Base-by-base conservation (phyloP, 2,329 filamentous ascomycete genomes). In the Neophaeococcomyces aloes region DNA sequence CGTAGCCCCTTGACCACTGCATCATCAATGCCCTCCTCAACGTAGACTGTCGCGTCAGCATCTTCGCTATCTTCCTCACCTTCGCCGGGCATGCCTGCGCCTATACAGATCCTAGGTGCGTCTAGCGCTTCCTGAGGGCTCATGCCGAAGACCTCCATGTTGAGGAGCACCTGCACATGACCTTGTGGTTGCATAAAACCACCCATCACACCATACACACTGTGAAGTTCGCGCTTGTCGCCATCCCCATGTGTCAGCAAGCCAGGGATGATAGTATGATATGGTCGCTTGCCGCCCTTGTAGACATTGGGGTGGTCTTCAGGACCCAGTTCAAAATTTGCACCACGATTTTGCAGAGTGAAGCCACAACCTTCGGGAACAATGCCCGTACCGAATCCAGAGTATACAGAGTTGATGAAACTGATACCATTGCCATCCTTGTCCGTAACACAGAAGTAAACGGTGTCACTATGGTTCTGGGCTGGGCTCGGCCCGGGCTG, bases 151-250 rank as follows among this genome's bases (percentile, higher is more conserved):
- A 87, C 77, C 0, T 94, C 65, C 75, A 94, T 88, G 53, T 93
- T 94, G 2, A 96, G 70, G 7, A 98, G 66, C 0, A 94, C 87
- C 63, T 96, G 91, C 0, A 96, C 81, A 48, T 96, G 91, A 17
- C 89, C 91, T 64, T 96, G 91, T 0, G 91, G 91, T 66, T 98
- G 91, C 84, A 96, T 96, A 65, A 93, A 96, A 2, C 87, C 89
- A 41, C 91, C 91, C 91, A 96, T 96, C 48, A 96, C 89, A 42
- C 91, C 91, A 57, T 89, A 95, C 0, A 94, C 83, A 3, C 78
- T 83, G 61, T 94, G 85, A 45, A 96, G 66, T 38, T 75, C 80
- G 14, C 76, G 61, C 30, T 41, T 37, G 5, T 33, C 40, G 21
- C 39, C 50, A 11, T 46, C 42, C 3, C 53, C 53, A 53, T 91